Conservation (phyloP, 2,329 filamentous ascomycete genomes). For the Westerdykella aurantiaca region DNA sequence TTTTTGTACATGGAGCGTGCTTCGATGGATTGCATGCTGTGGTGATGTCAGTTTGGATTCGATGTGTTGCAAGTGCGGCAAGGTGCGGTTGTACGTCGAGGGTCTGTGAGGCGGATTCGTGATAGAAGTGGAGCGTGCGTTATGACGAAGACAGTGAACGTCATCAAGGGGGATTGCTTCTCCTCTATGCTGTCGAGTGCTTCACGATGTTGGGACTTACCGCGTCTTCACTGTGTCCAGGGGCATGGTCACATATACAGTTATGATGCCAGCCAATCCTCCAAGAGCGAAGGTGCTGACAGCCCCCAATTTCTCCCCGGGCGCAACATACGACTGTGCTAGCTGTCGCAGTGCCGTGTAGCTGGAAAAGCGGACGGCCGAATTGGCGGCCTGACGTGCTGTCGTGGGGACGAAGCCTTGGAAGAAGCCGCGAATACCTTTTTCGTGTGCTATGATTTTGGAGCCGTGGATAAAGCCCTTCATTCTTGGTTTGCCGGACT, state of each 20-base stretch:
- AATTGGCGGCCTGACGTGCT: constrained; percentile 89
- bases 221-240: constrained; percentile 92
- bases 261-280: constrained; percentile 81
- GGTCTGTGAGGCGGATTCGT: too few species aligned
- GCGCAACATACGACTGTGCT: constrained; percentile 84
- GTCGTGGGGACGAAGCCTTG: constrained; percentile 95
- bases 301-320: constrained; percentile 88
- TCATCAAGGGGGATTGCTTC: background rate
- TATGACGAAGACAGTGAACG: background rate
- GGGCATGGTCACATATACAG: constrained; percentile 66
- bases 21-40: constrained; percentile 90
- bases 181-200: background rate
- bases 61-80: background rate
- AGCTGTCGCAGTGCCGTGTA: constrained; percentile 89
- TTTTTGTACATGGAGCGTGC: constrained; percentile 77
- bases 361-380: constrained; percentile 80
- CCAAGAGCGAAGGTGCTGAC: constrained; percentile 87
- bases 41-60: background rate
- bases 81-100: too few species aligned
- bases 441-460: constrained; percentile 77
- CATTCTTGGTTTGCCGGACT: constrained; percentile 77
- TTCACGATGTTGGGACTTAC: constrained; percentile 21
- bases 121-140: background rate
- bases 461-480: constrained; percentile 88
- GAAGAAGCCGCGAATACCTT: constrained; percentile 88